Evolutionary conservation across 2,329 filamentous ascomycete genomes (phyloP), one percentile per base, ranked within the genome.

Genomic region (Akanthomyces uredinophilus): DNA sequence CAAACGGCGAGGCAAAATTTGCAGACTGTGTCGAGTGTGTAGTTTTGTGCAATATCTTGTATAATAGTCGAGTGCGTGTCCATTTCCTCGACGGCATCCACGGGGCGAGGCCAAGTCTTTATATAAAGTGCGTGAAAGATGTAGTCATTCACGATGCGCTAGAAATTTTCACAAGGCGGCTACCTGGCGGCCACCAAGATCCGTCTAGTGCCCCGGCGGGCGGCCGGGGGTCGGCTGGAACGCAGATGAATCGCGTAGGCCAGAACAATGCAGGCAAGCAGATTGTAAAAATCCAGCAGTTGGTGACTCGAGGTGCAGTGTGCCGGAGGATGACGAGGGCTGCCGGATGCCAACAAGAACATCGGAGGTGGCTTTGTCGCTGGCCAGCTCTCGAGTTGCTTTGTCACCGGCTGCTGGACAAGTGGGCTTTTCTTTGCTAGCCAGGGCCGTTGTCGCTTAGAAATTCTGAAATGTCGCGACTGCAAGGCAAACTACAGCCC

Each of bases 71-170:
- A 7, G 4, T 18, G 14, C 6, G 3, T 50, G 16, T 50, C 22
- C 43, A 44, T 56, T 13, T n/a, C 43, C 27, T 35, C 7, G n/a
- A 16, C 5, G 6, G 41, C 39, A 16, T 22, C 41, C n/a, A 20
- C 13, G 44, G 14, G 37, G 56, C 5, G 37, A 52, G 18, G n/a
- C 37, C 35, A n/a, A 29, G 44, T 41, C 27, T 58, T 52, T 60
- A 60, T 53, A 60, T 5, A 18, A 49, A 22, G 8, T 11, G 37
- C 18, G 49, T 57, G 54, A 57, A 51, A 1, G 14, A 44, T 39
- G 49, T 52, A 53, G 47, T 60, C 49, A 51, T 60, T 44, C 47
- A 52, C 44, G 57, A 53, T 37, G 27, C 37, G 35, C 32, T 54
- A 39, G 37, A 14, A 54, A 5, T 35, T 35, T 18, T 54, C 20